Conservation (phyloP, 2,329 filamentous ascomycete genomes). For the Ophiostoma himal-ulmi region DNA sequence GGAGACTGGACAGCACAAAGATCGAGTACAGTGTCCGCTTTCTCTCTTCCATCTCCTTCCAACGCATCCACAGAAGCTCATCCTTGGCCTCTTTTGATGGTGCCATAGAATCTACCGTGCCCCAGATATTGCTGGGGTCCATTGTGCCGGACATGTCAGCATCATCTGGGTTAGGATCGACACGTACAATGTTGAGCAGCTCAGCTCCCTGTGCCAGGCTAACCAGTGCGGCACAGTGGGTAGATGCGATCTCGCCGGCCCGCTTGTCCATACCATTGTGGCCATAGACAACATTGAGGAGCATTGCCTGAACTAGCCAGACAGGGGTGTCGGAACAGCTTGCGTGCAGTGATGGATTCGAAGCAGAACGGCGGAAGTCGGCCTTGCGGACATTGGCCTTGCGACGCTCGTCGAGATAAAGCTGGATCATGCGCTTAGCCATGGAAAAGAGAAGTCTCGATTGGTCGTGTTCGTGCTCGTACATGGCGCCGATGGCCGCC, state of each 20-base stretch:
- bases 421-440: conserved; percentile 90
- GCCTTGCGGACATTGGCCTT: conserved; percentile 72
- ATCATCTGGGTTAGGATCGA: conserved; percentile 40
- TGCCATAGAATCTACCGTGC: conserved; percentile 27
- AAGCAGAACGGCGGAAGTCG: conserved; percentile 49
- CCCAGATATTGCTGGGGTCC: conserved; percentile 40
- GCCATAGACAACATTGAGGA: conserved; percentile 91
- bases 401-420: conserved; percentile 85
- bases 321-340: conserved; percentile 70
- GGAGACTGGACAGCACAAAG: conserved; percentile 83
- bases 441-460: conserved; percentile 86
- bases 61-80: conserved; percentile 75
- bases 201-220: conserved; percentile 88
- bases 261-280: conserved; percentile 91
- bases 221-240: conserved; percentile 83
- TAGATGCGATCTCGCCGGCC: conserved; percentile 84
- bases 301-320: conserved; percentile 95
- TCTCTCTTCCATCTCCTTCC: conserved; percentile 83
- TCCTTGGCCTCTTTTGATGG: conserved; percentile 45
- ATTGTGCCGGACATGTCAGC: conserved; percentile 52
- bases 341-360: conserved; percentile 39
- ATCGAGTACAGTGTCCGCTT: conserved; percentile 90
- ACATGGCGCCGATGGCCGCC: conserved; percentile 68
- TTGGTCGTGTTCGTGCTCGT: conserved; percentile 73
- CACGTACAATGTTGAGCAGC: conserved; percentile 47